These are phyloP conservation scores for Neophaeococcomyces mojaviensis DNA, from an alignment of 2,329 filamentous ascomycete species.

Conservation along the genomic window DNA sequence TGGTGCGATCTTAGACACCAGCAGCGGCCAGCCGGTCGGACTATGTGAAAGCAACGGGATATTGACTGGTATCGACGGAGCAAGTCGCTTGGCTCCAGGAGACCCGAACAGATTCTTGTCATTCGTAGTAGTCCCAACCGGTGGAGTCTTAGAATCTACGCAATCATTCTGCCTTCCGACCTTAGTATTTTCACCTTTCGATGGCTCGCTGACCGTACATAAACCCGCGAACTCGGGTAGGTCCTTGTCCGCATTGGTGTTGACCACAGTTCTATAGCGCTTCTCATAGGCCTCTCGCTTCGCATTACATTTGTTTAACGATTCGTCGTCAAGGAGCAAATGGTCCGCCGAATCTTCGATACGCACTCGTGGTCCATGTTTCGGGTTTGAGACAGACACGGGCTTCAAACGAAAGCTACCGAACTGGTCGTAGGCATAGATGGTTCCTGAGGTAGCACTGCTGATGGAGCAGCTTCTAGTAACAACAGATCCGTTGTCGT, in stretches of 20 bases:
- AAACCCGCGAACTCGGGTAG: neutral
- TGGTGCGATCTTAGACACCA: slow-evolving; percentile 2
- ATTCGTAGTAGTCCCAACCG: too few species aligned
- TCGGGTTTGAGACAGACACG: neutral
- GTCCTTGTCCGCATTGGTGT: neutral
- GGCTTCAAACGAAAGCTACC: slow-evolving; percentile 4
- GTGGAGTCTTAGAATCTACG: too few species aligned
- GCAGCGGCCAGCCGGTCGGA: slow-evolving; percentile 3
- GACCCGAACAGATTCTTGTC: too few species aligned
- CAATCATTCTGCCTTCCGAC: too few species aligned
- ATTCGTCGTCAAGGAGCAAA: slow-evolving; percentile 3
- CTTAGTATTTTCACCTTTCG: too few species aligned
- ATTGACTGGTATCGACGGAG: neutral
- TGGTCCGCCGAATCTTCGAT: slow-evolving; percentile 6
- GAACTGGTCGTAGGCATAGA: slow-evolving; percentile 4
- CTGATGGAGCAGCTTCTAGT: neutral
- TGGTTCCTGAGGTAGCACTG: slow-evolving; percentile 2
- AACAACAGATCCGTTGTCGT: neutral
- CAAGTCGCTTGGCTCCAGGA: neutral
- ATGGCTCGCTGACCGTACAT: neutral
- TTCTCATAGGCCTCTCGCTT: slow-evolving; percentile 5
- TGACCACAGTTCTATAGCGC: neutral
- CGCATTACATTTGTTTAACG: neutral
- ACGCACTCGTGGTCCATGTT: neutral
- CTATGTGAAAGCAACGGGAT: slow-evolving; percentile 1